Evolutionary conservation across 345 rosid genomes (phyloP).

Genomic region (Adansonia digitata): DNA sequence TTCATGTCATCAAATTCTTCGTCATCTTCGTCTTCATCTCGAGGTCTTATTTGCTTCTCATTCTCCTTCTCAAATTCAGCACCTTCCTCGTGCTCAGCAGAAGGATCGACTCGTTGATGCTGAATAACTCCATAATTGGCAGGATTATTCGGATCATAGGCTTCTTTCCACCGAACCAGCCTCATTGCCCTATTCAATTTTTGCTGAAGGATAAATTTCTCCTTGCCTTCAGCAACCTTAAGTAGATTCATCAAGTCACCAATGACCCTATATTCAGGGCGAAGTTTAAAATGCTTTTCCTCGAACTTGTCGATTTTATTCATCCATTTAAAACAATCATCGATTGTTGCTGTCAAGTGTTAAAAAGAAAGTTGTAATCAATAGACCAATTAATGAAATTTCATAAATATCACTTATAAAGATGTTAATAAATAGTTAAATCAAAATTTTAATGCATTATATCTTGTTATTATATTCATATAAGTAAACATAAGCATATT

Average conservation of each 20-base stretch:
- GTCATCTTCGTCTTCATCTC: conserved; percentile 35
- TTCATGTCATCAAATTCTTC: conserved; percentile 95
- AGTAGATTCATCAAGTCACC: conserved; percentile 83
- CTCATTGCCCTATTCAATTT: conserved; percentile 85
- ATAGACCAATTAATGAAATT: background rate
- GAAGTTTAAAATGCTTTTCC: conserved; percentile 65
- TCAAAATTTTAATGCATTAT: background rate
- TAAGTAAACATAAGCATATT: background rate
- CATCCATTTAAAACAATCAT: conserved; percentile 80
- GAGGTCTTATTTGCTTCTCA: conserved; percentile 29
- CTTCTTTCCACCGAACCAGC: conserved; percentile 80
- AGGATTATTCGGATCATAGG: conserved; percentile 83
- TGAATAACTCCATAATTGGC: conserved; percentile 66
- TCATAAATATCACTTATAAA: background rate
- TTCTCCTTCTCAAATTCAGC: conserved; percentile 39
- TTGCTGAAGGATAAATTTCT: conserved; percentile 78
- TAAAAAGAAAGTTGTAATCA: background rate
- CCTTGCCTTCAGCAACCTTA: conserved; percentile 84
- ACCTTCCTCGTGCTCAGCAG: conserved; percentile 26
- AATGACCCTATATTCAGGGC: conserved; percentile 79
- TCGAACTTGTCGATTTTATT: conserved; percentile 70
- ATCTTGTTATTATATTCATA: background rate
- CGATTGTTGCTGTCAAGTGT: conserved; percentile 52
- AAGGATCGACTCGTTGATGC: conserved; percentile 35
- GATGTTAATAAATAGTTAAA: background rate